phyloP scores from a whole-genome alignment of 1,139 yeast genomes.

The Candida tetrigidarum region DNA sequence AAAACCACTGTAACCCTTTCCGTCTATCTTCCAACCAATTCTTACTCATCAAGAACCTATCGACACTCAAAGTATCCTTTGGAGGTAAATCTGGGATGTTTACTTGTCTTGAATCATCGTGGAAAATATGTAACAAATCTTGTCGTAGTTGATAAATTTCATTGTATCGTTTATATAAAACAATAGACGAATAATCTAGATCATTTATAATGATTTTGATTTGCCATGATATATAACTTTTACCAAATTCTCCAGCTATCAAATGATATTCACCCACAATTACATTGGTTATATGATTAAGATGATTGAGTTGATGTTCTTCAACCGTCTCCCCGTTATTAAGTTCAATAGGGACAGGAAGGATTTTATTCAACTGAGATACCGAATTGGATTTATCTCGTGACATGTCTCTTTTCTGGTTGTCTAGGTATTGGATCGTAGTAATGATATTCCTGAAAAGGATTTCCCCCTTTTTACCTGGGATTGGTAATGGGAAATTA shows the following conservation, averaged over 20 bases:
- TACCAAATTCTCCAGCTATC: conserved; percentile 42
- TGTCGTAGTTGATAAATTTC: conserved; percentile 60
- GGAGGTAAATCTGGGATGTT: conserved; percentile 71
- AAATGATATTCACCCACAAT: conserved; percentile 44
- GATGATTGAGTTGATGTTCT: conserved; percentile 10
- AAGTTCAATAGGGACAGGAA: conserved; percentile 44
- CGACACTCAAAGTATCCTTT: conserved; percentile 52
- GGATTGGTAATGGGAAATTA: no score
- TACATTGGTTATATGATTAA: conserved; percentile 41
- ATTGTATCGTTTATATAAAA: conserved; percentile 62
- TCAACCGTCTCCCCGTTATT: conserved; percentile 26
- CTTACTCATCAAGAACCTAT: conserved; percentile 48
- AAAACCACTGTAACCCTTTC: conserved; percentile 74
- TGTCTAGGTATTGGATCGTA: no score
- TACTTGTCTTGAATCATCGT: conserved; percentile 23
- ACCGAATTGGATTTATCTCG: conserved; percentile 21
- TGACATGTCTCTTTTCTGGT: no score
- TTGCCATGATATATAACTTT: conserved; percentile 52
- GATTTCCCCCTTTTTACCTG: no score
- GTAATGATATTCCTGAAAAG: no score
- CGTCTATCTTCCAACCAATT: conserved; percentile 65
- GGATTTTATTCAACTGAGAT: conserved; percentile 34
- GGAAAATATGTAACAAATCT: conserved; percentile 26
- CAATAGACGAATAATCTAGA: conserved; percentile 50
- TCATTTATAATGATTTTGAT: conserved; percentile 48